Base-by-base conservation (phyloP, 2,329 filamentous ascomycete genomes). In the Aspergillus felis region DNA sequence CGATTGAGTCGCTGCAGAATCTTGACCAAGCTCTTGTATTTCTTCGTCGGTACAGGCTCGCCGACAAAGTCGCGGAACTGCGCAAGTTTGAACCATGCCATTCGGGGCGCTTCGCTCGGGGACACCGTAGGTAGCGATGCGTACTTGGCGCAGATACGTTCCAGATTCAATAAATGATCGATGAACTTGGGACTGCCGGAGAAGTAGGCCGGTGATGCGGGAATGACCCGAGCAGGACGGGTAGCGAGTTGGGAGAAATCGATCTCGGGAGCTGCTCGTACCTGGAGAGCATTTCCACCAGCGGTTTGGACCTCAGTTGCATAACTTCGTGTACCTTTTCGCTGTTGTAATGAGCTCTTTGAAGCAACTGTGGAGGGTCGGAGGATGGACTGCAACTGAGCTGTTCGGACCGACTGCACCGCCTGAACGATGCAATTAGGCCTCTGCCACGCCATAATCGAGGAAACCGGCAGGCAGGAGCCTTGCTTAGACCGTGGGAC, bases 201-300 rank as follows among this genome's bases (percentile, higher is more conserved):
- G 79, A 97, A 99, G 78, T 99, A 99, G n/a, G 93, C 94, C 2
- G 91, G 87, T 38, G 92, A 96, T 27, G 83, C 82, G 22, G 94
- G 94, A 38, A 97, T 79, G 24, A 95, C 80, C 63, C 94, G 90
- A 54, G 90, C 87, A 63, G 85, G 82, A 27, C 67, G 63, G 28
- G 76, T 62, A 47, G 24, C 58, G 59, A 67, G 66, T 35, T 64
- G 56, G 20, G 57, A 52, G 56, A 73, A 70, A 58, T 78, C 62
- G 55, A 75, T 71, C 54, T 72, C 66, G 17, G 71, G 67, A 28
- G 72, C 70, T 32, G 44, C 44, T 24, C 22, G 44, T 14, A 47
- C 14, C 44, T 24, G 20, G 10, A 47, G 44, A 14, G 44, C 44
- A 24, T 25, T 47, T 24, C 22, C 44, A 24, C 44, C 44, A 6